Evolutionary conservation across 2,329 filamentous ascomycete species (phyloP), one percentile per base, ranked within the genome.

Genomic region (Chalaropsis ovoidea): DNA sequence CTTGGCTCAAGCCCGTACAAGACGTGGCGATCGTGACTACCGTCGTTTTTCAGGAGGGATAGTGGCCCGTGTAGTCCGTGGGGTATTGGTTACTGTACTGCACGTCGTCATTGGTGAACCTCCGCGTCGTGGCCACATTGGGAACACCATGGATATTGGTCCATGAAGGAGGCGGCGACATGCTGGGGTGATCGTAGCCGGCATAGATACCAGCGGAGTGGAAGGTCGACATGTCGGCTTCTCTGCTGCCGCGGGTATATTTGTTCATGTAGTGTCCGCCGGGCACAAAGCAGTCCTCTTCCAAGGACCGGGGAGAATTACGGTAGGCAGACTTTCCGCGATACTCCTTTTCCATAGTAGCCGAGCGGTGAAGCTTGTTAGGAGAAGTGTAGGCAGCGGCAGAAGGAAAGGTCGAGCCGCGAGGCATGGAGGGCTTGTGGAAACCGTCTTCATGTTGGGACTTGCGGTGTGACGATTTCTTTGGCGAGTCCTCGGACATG

Each of bases 401-500:
- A 6, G 22, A n/a, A 17, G 63, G 52, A 35, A 65, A 62, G 3
- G 64, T 65, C 10, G 45, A 19, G 10, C 47, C 47, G 15, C 47
- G 64, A n/a, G 60, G 0, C 35, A 62, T 56, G n/a, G 45, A 8
- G 8, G 60, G 61, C 27, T 49, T 41, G 56, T 2, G 7, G 41
- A 58, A 56, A 10, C 2, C 2, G 6, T 64, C 63, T 2, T 64
- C 35, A 24, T n/a, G 41, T 17, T 10, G 17, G 1, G 49, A 27
- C 39, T 45, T 64, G 52, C 63, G 63, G 17, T 64, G 52, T 27
- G 42, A 47, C 11, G 42, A 19, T 45, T 62, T 65, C 47, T 62
- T 65, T 17, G 58, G 35, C 3, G 58, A 45, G 11, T 65, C 64
- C 27, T 54, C 65, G 6, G 65, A 61, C 43, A 52, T 64, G n/a